Conservation (phyloP, 768 basidiomycete genomes). For the Lentinus tigrinus region DNA sequence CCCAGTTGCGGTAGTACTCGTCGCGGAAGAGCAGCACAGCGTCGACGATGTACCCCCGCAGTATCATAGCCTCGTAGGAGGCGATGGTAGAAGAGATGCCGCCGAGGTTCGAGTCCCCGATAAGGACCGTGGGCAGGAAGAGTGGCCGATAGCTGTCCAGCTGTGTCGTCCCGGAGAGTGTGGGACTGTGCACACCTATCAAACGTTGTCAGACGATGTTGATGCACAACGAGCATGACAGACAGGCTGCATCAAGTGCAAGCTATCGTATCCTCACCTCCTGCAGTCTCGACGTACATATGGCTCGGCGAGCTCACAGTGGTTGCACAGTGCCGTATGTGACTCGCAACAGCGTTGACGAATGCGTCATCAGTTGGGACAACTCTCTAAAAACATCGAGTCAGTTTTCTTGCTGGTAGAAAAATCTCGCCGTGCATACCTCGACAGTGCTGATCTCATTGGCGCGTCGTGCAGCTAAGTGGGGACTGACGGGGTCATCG, state of each 20-base stretch:
- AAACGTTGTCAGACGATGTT: neutral
- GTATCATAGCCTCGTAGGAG: constrained; percentile 84
- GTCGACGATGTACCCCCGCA: constrained; percentile 90
- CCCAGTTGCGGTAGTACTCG: constrained; percentile 82
- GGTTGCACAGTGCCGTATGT: constrained; percentile 56
- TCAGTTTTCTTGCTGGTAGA: neutral
- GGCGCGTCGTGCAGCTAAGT: constrained; percentile 71
- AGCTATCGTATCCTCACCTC: constrained; percentile 82
- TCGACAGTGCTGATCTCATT: constrained; percentile 33
- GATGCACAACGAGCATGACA: neutral
- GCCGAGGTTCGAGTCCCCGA: constrained; percentile 87
- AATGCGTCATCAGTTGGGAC: constrained; percentile 68
- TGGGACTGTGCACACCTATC: constrained; percentile 89
- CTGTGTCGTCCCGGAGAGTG: constrained; percentile 79
- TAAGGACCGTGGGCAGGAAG: constrained; percentile 81
- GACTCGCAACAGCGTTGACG: constrained; percentile 58
- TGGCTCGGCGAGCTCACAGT: constrained; percentile 37
- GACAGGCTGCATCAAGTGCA: neutral
- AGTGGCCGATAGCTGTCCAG: constrained; percentile 83
- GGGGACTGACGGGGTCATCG: constrained; percentile 90
- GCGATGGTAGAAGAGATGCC: constrained; percentile 94
- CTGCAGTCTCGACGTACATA: constrained; percentile 92
- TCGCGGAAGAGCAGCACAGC: constrained; percentile 83
- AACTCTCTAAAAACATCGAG: constrained; percentile 21
- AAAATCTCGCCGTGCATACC: neutral